phyloP scores from a whole-genome alignment of 352 stramenopile genomes.

The Thalassiosira exigua region DNA sequence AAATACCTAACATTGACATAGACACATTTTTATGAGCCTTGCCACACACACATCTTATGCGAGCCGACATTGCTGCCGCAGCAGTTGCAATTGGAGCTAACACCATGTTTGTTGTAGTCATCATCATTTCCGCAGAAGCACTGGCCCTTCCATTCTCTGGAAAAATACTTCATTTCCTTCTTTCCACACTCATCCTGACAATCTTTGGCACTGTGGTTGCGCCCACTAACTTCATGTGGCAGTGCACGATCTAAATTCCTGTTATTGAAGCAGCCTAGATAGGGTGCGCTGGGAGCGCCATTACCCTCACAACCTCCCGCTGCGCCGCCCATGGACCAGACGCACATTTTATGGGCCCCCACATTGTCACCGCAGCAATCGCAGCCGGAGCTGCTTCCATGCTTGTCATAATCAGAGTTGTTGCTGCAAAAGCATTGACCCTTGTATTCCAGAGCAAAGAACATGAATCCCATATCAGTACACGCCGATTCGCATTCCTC shows the following conservation, averaged over 20 bases:
- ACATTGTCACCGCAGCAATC: slow-evolving; percentile 42
- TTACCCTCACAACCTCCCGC: slow-evolving; percentile 22
- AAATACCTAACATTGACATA: too few relatives aligned
- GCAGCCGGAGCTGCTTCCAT: slow-evolving; percentile 17
- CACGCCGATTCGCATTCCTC: slow-evolving; percentile 27
- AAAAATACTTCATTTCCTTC: slow-evolving; percentile 23
- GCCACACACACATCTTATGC: slow-evolving; percentile 34
- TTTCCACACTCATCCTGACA: slow-evolving; percentile 21
- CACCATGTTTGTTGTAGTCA: slow-evolving; percentile 25
- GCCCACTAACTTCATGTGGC: slow-evolving; percentile 11
- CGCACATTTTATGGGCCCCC: slow-evolving; percentile 32
- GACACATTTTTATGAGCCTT: too few relatives aligned
- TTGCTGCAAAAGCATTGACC: slow-evolving; percentile 42
- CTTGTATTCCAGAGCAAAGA: slow-evolving; percentile 30
- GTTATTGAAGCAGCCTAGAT: slow-evolving; percentile 31
- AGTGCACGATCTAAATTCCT: slow-evolving; percentile 22
- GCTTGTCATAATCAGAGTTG: slow-evolving; percentile 8
- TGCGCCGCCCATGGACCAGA: slow-evolving; percentile 4
- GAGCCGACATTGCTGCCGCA: slow-evolving; percentile 30
- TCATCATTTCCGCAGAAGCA: slow-evolving; percentile 18
- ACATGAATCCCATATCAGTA: slow-evolving; percentile 7
- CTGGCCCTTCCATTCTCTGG: slow-evolving; percentile 45
- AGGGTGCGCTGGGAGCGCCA: slow-evolving; percentile 8
- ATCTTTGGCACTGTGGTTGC: neutral
- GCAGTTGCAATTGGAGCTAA: slow-evolving; percentile 23